phyloP scores from a whole-genome alignment of 2,329 filamentous ascomycete species.

The Fusarium verrucosum region DNA sequence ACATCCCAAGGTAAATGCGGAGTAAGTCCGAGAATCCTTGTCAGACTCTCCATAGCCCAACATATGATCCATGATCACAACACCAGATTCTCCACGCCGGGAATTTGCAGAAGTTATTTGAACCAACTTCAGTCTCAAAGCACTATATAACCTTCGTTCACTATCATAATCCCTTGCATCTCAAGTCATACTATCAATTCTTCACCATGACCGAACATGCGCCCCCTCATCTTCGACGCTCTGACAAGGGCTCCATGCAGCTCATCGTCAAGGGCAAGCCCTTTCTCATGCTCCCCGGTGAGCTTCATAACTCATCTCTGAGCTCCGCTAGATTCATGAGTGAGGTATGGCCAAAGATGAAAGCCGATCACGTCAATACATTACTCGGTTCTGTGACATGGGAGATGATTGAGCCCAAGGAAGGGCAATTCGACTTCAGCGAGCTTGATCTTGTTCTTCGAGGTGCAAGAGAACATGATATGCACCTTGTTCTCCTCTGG shows the following conservation, averaged over 20 bases:
- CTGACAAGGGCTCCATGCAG: constrained; percentile 45
- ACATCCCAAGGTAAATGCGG: constrained; percentile 5
- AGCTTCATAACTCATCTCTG: constrained; percentile 52
- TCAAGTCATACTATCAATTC: neutral
- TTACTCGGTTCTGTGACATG: constrained; percentile 50
- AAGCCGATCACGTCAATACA: constrained; percentile 49
- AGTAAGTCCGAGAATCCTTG: constrained; percentile 28
- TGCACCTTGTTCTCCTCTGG: constrained; percentile 52
- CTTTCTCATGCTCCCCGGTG: constrained; percentile 49
- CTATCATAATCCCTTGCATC: neutral
- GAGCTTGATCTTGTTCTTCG: constrained; percentile 49
- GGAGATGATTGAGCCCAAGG: constrained; percentile 51
- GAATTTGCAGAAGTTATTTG: constrained; percentile 16
- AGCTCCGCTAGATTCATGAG: constrained; percentile 49
- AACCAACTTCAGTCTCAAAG: constrained; percentile 1
- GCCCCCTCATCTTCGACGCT: constrained; percentile 32
- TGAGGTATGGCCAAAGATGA: constrained; percentile 47
- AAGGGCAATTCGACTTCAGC: constrained; percentile 49
- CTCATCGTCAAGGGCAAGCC: constrained; percentile 52
- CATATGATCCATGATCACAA: neutral
- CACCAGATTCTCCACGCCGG: neutral
- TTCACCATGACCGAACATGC: constrained; percentile 23
- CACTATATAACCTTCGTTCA: neutral
- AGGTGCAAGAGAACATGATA: constrained; percentile 45
- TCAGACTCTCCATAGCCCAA: neutral